Base-by-base conservation (phyloP, 2,329 filamentous ascomycete species). In the Epichloe coenophiala region DNA sequence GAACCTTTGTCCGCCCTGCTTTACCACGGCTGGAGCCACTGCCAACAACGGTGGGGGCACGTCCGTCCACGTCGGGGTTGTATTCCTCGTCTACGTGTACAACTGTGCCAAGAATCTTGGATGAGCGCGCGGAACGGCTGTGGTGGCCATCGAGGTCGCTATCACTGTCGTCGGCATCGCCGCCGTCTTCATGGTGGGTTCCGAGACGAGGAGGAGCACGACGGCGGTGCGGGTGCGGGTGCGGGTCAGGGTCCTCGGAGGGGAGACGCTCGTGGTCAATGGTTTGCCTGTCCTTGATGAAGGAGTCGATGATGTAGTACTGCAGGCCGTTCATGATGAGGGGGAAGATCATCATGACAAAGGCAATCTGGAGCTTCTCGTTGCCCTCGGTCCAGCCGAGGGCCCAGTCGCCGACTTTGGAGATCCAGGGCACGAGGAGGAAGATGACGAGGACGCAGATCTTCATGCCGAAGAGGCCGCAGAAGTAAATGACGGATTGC, bases 331-430 rank as follows among this genome's bases (percentile, higher is more conserved):
- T 98, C 93, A 98, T 98, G 65, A 95, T 88, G 56, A 97, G 78
- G 93, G 93, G 93, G 75, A 98, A 98, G 48, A 98, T 78, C 71
- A 98, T 89, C 90, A 98, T 97, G 64, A 96, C 91, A 62, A 98
- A 98, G 46, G 91, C 80, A 51, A 98, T 91, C 65, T 98, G 91
- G 19, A 97, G 70, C 51, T 82, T 84, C 61, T 91, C 87, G 68
- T 96, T 93, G 60, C 93, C 93, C 65, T 97, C 90, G 13, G 93
- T 98, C 93, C 93, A 98, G 59, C 82, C 75, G 13, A 98, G 76
- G 1, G 93, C 90, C 93, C 93, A 98, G 74, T 98, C 93, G 56
- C 93, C 93, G 41, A 97, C 76, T 62, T 82, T 84, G 15, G 89
- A 87, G 58, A 98, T 87, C 84, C 91, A 95, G 0, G 93, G 93